Evolutionary conservation across 441 rosid species (phyloP).

Genomic region (Capsella rubella): DNA sequence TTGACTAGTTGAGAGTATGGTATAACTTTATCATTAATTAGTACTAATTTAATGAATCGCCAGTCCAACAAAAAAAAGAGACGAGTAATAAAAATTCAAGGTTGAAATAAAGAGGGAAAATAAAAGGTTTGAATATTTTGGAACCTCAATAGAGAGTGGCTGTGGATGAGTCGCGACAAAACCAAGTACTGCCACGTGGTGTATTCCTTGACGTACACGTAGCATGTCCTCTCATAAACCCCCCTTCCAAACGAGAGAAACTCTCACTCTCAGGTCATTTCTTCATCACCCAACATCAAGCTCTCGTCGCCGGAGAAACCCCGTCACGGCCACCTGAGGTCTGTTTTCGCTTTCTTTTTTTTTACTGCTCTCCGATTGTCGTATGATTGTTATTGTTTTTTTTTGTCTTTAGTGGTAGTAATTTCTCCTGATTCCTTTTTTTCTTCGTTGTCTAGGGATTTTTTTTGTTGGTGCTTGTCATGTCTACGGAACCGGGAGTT

Average conservation of each 20-base stretch:
- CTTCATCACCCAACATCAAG: conserved; percentile 7
- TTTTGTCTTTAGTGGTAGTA: background rate
- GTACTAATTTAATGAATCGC: no score
- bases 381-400: background rate
- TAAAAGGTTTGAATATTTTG: conserved; percentile 2
- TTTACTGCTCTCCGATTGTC: background rate
- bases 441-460: conserved; percentile 23
- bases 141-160: background rate
- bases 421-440: background rate
- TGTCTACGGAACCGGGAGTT: conserved; percentile 53
- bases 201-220: conserved; percentile 10
- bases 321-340: conserved; percentile 35
- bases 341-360: background rate
- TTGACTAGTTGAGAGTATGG: no score
- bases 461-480: conserved; percentile 24
- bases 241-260: background rate
- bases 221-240: background rate
- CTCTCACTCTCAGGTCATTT: background rate
- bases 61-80: background rate
- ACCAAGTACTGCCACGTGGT: conserved; percentile 22
- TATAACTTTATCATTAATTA: no score
- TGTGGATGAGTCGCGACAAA: conserved; percentile 9
- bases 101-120: background rate
- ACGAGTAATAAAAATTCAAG: background rate
- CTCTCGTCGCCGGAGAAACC: conserved; percentile 28